A percentile compares a stretch with the other conserved stretches of the same genome.
phyloP scores from a whole-genome alignment of 768 basidiomycete species.

The Tylopilus intermedius region DNA sequence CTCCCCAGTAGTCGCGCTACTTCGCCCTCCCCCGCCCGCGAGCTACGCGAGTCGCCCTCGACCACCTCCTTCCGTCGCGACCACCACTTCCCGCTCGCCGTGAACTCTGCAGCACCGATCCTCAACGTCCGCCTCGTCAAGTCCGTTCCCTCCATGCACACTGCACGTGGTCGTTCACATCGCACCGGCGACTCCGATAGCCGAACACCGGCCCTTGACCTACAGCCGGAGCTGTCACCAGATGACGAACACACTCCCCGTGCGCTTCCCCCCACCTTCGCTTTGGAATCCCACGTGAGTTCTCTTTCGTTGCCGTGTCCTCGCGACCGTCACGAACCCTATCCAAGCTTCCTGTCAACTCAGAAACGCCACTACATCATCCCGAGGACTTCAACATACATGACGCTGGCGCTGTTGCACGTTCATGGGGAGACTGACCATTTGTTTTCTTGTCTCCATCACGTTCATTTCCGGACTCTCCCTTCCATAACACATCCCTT shows the following conservation, averaged over 20 bases:
- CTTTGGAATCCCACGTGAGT: conserved; percentile 16
- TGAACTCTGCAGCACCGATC: conserved; percentile 4
- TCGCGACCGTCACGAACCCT: conserved; percentile 8
- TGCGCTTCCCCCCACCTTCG: not conserved
- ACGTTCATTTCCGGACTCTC: conserved; percentile 31
- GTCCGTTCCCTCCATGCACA: conserved; percentile 1
- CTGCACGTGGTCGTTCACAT: conserved; percentile 22
- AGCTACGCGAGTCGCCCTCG: conserved; percentile 21
- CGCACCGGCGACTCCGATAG: conserved; percentile 12
- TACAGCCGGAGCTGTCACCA: not conserved
- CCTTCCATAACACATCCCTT: conserved; percentile 17
- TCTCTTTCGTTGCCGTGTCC: not conserved
- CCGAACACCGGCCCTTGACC: not conserved
- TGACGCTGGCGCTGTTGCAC: conserved; percentile 32
- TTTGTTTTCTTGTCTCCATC: conserved; percentile 13
- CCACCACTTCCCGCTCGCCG: conserved; percentile 8
- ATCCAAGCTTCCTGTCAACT: conserved; percentile 9
- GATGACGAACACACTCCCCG: conserved; percentile 4
- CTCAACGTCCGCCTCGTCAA: conserved; percentile 27
- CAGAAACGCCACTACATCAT: conserved; percentile 11
- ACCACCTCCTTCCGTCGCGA: conserved; percentile 20
- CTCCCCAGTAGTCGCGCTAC: conserved; percentile 14
- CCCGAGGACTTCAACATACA: conserved; percentile 27
- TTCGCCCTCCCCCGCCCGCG: conserved; percentile 19
- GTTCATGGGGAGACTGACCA: conserved; percentile 32